These are phyloP conservation scores for Echeveria elegans DNA, from an alignment of 164 flowering plant genomes.

Conservation along the genomic window DNA sequence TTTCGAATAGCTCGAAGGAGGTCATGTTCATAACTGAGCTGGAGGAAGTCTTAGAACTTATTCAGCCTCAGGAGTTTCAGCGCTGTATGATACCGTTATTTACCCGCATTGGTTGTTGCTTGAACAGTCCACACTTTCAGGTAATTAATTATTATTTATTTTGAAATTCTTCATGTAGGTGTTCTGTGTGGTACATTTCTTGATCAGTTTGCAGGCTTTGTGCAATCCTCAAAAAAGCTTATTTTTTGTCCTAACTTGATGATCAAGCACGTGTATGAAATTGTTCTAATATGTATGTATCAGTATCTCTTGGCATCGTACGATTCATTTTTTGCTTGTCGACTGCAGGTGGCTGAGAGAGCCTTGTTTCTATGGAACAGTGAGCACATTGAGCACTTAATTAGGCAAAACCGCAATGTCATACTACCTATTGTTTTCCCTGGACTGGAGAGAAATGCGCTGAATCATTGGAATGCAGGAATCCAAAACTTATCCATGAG, in stretches of 20 bases:
- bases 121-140: constrained; percentile 72
- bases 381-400: constrained; percentile 4
- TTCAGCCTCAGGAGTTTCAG: constrained; percentile 57
- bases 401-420: no score
- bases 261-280: no score
- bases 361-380: no score
- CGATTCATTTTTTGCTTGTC: no score
- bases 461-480: constrained; percentile 18
- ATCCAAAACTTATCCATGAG: constrained; percentile 14
- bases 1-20: constrained; percentile 77
- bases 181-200: no score
- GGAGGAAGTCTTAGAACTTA: constrained; percentile 72
- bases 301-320: no score
- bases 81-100: constrained; percentile 74
- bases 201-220: no score
- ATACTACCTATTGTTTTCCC: constrained; percentile 16
- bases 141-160: constrained; percentile 27
- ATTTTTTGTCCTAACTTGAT: no score
- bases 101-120: constrained; percentile 50
- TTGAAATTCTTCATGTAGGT: no score
- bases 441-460: constrained; percentile 14
- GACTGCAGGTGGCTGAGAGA: no score
- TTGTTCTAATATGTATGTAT: no score
- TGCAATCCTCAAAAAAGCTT: no score
- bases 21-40: constrained; percentile 67